Percentiles rank a stretch among this genome's conserved stretches.
Conservation (phyloP, 208 protist genomes). For the Crithidia thermophila region DNA sequence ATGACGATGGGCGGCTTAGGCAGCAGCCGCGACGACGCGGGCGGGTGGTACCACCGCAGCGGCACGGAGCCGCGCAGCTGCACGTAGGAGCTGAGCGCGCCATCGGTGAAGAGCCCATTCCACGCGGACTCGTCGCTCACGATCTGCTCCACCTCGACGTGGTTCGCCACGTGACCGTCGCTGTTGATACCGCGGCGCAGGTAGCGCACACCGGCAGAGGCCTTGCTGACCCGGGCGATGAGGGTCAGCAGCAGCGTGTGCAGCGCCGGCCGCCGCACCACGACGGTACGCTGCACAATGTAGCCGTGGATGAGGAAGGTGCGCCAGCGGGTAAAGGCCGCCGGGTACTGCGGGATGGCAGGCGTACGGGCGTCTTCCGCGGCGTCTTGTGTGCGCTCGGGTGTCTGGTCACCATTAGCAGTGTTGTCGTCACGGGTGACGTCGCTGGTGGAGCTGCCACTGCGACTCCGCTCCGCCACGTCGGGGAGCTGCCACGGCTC, state of each 20-base stretch:
- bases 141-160: slow-evolving; percentile 92
- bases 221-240: slow-evolving; percentile 92
- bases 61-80: slow-evolving; percentile 89
- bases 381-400: too few species aligned
- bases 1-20: slow-evolving; percentile 91
- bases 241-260: slow-evolving; percentile 73
- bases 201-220: slow-evolving; percentile 95
- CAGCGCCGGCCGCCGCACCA: slow-evolving; percentile 26
- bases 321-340: slow-evolving; percentile 27
- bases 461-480: not conserved
- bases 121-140: slow-evolving; percentile 61
- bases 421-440: too few species aligned
- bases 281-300: slow-evolving; percentile 35
- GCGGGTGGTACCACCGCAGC: slow-evolving; percentile 81
- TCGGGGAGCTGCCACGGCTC: slow-evolving; percentile 42
- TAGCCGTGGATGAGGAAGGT: slow-evolving; percentile 43
- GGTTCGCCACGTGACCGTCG: slow-evolving; percentile 82
- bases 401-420: not conserved
- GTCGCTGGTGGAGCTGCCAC: not conserved
- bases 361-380: not conserved
- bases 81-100: slow-evolving; percentile 67
- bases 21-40: slow-evolving; percentile 42
- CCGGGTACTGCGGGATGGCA: slow-evolving; percentile 21
- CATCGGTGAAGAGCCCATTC: slow-evolving; percentile 24
- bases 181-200: slow-evolving; percentile 95